Base-by-base conservation (phyloP, 2,329 filamentous ascomycete species). In the Cadophora sp. region DNA sequence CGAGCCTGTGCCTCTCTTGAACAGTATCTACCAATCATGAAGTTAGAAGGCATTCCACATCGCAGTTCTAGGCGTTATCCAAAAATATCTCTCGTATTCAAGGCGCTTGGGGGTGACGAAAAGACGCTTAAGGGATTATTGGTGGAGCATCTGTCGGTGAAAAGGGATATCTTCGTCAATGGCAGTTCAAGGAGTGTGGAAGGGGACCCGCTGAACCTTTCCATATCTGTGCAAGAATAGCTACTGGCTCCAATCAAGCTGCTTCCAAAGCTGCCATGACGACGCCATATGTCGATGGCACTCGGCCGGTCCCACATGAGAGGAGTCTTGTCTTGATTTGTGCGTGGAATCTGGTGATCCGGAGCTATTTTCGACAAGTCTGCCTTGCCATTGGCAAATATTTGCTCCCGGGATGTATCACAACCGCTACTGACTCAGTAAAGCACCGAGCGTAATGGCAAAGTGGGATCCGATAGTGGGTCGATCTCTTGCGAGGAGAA, bases 271-370 rank as follows among this genome's bases (percentile, higher is more conserved):
- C 63, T 50, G 37, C 51, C 26, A 65, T 65, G 40, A 65, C 37
- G 40, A 65, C 63, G 63, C 50, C 9, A 29, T 65, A 65, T 65
- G 26, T 34, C 24, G 37, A 40, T 58, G 14, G 51, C 51, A 65
- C n/a, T 58, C 24, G 48, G 62, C 62, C 26, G 62, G 51, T 48
- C n/a, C 37, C 24, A 43, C 29, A 56, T 4, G 51, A 65, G 34
- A 65, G 53, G 62, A 65, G 50, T 58, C 62, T 65, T 65, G 37
- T 46, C 51, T 48, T 50, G 51, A 63, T 65, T 58, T 65, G 34
- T 48, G 62, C 51, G 2, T 65, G 62, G 51, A 65, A 65, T 48
- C 22, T 58, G 51, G 27, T 58, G 37, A 65, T 65, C 62, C 27
- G 31, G 61, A 63, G 62, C 53, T 50, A 65, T 65, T 59, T 46